phyloP scores from a whole-genome alignment of 2,329 filamentous ascomycete genomes.

The Monosporascus ibericus region DNA sequence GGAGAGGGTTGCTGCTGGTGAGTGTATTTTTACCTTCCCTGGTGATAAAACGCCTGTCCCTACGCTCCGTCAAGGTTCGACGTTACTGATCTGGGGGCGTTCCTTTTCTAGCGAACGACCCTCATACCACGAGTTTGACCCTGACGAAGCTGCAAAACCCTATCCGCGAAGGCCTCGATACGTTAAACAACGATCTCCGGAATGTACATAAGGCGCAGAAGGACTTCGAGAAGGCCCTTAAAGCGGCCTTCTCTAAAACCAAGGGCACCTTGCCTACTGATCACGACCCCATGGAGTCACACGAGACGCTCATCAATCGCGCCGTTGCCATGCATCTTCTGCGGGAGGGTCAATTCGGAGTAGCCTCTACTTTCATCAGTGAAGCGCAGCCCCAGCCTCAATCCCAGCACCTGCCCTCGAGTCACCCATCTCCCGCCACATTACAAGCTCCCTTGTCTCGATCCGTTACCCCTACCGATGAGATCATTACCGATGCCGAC shows the following conservation, averaged over 20 bases:
- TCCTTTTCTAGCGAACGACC: constrained; percentile 43
- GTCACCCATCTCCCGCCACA: constrained; percentile 21
- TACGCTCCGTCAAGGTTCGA: neutral
- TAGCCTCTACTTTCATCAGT: constrained; percentile 76
- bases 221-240: constrained; percentile 77
- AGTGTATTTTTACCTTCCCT: constrained; percentile 13
- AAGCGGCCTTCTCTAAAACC: constrained; percentile 69
- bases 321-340: constrained; percentile 96
- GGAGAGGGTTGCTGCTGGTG: constrained; percentile 66
- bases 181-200: constrained; percentile 74
- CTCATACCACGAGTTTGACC: constrained; percentile 63
- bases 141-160: constrained; percentile 83
- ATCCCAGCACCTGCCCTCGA: constrained; percentile 2
- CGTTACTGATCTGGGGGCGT: constrained; percentile 4
- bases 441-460: constrained; percentile 5
- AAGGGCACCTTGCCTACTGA: constrained; percentile 68
- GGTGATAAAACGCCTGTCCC: neutral
- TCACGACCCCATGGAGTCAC: constrained; percentile 71
- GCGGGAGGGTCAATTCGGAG: constrained; percentile 86
- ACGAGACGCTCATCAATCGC: constrained; percentile 76
- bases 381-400: constrained; percentile 48
- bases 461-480: constrained; percentile 15
- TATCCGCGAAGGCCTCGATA: constrained; percentile 73
- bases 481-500: constrained; percentile 23
- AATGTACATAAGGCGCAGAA: constrained; percentile 77